phyloP scores from a whole-genome alignment of 176 grass and related monocot species.

The Ensete glaucum region DNA sequence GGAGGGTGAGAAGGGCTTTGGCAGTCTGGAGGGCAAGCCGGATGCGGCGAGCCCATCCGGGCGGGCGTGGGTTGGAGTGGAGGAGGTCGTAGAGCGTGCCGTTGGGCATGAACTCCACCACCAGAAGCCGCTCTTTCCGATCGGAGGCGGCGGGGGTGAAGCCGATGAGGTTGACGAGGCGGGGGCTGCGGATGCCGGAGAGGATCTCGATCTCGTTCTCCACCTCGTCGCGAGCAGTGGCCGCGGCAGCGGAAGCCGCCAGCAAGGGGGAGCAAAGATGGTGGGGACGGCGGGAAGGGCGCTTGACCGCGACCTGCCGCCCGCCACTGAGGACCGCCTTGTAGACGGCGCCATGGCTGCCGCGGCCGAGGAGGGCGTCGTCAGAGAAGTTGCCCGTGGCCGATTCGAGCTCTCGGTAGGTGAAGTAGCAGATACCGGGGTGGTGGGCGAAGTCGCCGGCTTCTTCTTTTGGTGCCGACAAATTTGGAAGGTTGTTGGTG shows the following conservation, averaged over 20 bases:
- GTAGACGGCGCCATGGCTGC: constrained; percentile 93
- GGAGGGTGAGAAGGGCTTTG: constrained; percentile 56
- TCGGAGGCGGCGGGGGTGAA: constrained; percentile 35
- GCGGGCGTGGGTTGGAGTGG: constrained; percentile 53
- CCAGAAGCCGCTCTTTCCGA: constrained; percentile 29
- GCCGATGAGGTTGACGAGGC: constrained; percentile 91
- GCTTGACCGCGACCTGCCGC: constrained; percentile 86
- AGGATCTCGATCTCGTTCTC: constrained; percentile 96
- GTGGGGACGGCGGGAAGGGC: constrained; percentile 54
- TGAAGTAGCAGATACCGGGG: constrained; percentile 46
- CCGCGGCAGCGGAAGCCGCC: background rate
- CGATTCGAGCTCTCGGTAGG: constrained; percentile 61
- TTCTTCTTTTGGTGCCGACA: no score
- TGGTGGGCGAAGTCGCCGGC: background rate
- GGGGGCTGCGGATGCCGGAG: constrained; percentile 55
- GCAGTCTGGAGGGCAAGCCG: constrained; percentile 77
- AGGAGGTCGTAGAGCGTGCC: constrained; percentile 92
- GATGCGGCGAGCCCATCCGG: constrained; percentile 62
- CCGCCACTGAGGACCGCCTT: constrained; percentile 66
- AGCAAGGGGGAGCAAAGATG: background rate
- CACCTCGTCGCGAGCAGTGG: constrained; percentile 42
- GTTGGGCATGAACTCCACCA: constrained; percentile 97
- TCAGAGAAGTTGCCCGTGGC: constrained; percentile 78
- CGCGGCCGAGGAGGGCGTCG: constrained; percentile 60
- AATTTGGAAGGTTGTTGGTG: no score